These are phyloP conservation scores for Macroventuria anomochaeta DNA, from an alignment of 2,329 filamentous ascomycete genomes.

Conservation along the genomic window DNA sequence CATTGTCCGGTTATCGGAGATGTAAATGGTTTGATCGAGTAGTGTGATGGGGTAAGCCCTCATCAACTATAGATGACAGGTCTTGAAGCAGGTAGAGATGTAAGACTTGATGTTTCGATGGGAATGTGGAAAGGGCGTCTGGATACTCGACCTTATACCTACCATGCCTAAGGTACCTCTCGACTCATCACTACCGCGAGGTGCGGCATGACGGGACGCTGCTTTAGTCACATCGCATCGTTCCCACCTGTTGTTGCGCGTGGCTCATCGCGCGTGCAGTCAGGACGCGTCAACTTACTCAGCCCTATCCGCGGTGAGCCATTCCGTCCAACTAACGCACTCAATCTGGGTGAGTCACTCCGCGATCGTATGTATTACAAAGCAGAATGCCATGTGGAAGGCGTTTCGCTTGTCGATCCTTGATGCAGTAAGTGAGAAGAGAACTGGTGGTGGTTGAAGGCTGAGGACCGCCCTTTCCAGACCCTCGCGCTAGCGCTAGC, in stretches of 20 bases:
- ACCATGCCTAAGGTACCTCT: no score
- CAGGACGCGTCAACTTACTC: background rate
- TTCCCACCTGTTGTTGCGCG: background rate
- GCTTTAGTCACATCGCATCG: background rate
- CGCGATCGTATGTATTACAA: background rate
- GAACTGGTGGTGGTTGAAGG: background rate
- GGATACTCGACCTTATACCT: no score
- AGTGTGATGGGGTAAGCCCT: no score
- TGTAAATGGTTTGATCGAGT: background rate
- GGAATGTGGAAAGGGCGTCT: no score
- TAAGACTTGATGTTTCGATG: no score
- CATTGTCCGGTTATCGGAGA: background rate
- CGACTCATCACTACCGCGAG: background rate
- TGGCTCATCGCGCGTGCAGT: background rate
- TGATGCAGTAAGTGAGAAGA: conserved; percentile 5
- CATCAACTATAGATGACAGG: no score
- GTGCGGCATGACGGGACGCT: background rate
- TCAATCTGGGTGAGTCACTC: background rate
- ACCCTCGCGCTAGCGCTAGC: background rate
- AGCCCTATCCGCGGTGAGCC: background rate
- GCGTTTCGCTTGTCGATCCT: conserved; percentile 1
- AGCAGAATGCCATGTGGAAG: background rate
- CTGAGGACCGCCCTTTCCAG: conserved; percentile 1
- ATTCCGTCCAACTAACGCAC: background rate
- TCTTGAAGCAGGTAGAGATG: no score